These are phyloP conservation scores for Smittium culicis DNA, from an alignment of 371 early-diverging fungal species.

Conservation along the genomic window DNA sequence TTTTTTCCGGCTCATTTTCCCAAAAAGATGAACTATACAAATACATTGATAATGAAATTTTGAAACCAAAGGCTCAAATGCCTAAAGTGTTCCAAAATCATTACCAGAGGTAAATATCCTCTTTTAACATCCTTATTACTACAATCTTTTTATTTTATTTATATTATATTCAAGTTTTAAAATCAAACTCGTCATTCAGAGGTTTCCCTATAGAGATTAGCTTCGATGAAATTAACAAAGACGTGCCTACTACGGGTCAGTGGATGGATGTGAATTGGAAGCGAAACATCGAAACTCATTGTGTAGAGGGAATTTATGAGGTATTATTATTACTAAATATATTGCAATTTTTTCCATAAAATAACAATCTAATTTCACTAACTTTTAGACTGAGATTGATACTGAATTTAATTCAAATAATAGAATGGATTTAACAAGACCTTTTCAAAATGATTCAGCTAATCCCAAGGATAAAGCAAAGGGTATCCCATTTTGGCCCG, in stretches of 20 bases:
- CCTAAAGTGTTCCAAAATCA: neutral
- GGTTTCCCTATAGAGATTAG: neutral
- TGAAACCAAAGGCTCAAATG: neutral
- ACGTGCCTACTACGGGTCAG: neutral
- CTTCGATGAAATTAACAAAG: neutral
- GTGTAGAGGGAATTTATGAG: neutral
- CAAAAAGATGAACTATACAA: neutral
- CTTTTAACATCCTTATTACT: too few relatives aligned
- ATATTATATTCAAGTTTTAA: too few relatives aligned
- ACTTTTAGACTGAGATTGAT: neutral
- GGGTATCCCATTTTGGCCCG: neutral
- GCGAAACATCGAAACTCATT: neutral
- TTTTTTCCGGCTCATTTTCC: neutral
- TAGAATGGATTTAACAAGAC: neutral
- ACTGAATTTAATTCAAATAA: neutral
- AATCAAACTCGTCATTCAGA: too few relatives aligned
- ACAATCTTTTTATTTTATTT: too few relatives aligned
- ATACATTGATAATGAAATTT: neutral
- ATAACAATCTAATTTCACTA: neutral
- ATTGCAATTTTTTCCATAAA: neutral
- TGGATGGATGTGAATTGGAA: conserved; percentile 2
- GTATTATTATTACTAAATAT: too few relatives aligned
- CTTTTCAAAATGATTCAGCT: neutral
- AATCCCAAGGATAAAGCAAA: neutral
- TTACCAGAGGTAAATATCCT: neutral